phyloP scores from a whole-genome alignment of 75 land plant species.

The Adiantum capillusveneris region DNA sequence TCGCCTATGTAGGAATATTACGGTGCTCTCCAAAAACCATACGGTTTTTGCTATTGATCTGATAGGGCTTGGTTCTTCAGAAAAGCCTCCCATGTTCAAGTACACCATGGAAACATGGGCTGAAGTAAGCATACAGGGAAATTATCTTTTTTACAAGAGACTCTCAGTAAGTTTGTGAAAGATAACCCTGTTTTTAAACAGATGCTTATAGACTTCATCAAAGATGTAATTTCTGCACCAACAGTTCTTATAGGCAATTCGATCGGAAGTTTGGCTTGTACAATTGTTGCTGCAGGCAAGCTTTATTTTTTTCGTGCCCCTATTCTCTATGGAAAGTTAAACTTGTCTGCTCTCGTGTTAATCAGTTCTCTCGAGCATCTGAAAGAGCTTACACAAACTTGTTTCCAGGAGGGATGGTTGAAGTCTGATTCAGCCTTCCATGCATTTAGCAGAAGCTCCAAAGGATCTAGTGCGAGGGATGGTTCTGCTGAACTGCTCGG shows the following conservation, averaged over 20 bases:
- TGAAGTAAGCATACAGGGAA: slow-evolving; percentile 44
- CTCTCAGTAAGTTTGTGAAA: no score
- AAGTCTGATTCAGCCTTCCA: slow-evolving; percentile 4
- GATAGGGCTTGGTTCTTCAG: slow-evolving; percentile 81
- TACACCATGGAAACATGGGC: slow-evolving; percentile 87
- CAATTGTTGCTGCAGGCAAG: slow-evolving; percentile 76
- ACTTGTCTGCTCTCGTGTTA: not conserved
- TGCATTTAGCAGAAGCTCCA: slow-evolving; percentile 43
- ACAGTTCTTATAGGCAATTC: slow-evolving; percentile 85
- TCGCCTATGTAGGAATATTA: slow-evolving; percentile 46
- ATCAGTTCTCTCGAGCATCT: not conserved
- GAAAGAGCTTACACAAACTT: no score
- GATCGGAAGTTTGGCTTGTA: slow-evolving; percentile 87
- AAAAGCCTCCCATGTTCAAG: slow-evolving; percentile 58
- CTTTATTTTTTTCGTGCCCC: not conserved
- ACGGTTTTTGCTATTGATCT: slow-evolving; percentile 77
- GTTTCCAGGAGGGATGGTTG: not conserved
- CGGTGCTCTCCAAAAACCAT: slow-evolving; percentile 43
- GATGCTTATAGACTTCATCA: slow-evolving; percentile 73
- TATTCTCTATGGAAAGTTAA: not conserved
- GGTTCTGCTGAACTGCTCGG: slow-evolving; percentile 92
- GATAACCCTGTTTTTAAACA: slow-evolving; percentile 11
- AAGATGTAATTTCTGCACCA: slow-evolving; percentile 55
- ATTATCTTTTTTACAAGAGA: no score
- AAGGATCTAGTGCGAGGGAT: slow-evolving; percentile 49